Evolutionary conservation across 139 green algal genomes (phyloP).

Genomic region (Picochlorum sp.): DNA sequence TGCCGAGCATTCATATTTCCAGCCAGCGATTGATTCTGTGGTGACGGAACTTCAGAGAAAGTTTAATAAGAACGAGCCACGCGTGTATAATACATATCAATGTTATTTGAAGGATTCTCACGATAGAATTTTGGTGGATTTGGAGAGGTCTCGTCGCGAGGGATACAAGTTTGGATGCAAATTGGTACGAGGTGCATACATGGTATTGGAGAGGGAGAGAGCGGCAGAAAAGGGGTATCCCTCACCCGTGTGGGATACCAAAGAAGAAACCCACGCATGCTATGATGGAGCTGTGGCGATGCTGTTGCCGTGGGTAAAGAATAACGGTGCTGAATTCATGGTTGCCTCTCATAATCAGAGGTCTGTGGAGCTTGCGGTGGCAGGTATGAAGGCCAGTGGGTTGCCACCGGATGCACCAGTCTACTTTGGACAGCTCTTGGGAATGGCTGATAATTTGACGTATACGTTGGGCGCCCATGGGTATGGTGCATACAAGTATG

Average conservation of each 20-base stretch:
- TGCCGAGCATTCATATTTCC: conserved; percentile 83
- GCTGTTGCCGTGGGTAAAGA: conserved; percentile 28
- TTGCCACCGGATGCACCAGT: conserved; percentile 48
- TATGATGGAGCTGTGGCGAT: conserved; percentile 47
- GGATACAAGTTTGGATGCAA: conserved; percentile 41
- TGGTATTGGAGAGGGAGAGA: conserved; percentile 58
- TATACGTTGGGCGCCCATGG: conserved; percentile 47
- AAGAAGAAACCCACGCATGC: conserved; percentile 59
- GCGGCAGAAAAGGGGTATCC: conserved; percentile 44
- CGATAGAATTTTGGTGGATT: conserved; percentile 47
- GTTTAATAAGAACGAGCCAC: conserved; percentile 53
- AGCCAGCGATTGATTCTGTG: conserved; percentile 80
- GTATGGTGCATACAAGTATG: conserved; percentile 71
- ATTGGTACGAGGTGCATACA: conserved; percentile 64
- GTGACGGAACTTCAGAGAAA: conserved; percentile 52
- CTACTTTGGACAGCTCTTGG: conserved; percentile 85
- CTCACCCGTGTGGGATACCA: conserved; percentile 60
- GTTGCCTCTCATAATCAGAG: conserved; percentile 65
- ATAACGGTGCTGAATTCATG: conserved; percentile 51
- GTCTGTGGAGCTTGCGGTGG: conserved; percentile 56
- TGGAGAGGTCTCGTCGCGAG: conserved; percentile 50
- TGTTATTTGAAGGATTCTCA: conserved; percentile 68
- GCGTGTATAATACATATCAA: conserved; percentile 79
- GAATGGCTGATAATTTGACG: conserved; percentile 84
- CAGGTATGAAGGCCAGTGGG: conserved; percentile 42